Percentiles rank a stretch among this genome's conserved stretches.
phyloP scores from a whole-genome alignment of 2,329 filamentous ascomycete genomes.

The Hypoxylon sp. region DNA sequence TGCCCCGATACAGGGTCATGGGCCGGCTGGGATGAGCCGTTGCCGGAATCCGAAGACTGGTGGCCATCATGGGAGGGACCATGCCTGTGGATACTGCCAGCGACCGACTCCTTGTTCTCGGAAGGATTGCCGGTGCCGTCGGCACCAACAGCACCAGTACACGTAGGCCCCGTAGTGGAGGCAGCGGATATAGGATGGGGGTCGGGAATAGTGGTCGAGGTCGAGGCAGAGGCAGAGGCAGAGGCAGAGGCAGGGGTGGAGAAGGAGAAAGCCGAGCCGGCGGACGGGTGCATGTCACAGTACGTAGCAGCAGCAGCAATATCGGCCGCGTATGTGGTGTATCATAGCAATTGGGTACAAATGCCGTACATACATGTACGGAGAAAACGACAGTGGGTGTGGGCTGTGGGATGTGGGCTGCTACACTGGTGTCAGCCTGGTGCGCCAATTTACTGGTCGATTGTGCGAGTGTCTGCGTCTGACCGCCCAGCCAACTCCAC shows the following conservation, averaged over 20 bases:
- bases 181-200: constrained; percentile 9
- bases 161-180: constrained; percentile 5
- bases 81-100: constrained; percentile 45
- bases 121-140: constrained; percentile 20
- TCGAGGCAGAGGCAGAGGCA: constrained; percentile 24
- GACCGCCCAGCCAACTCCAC: constrained; percentile 16
- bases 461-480: constrained; percentile 10
- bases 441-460: constrained; percentile 24
- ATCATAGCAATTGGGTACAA: constrained; percentile 23
- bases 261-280: constrained; percentile 35
- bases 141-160: neutral
- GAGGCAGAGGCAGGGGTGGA: constrained; percentile 23
- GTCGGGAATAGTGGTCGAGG: constrained; percentile 14
- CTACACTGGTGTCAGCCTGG: constrained; percentile 2
- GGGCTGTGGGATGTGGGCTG: constrained; percentile 2
- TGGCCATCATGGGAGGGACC: constrained; percentile 47
- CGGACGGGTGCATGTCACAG: constrained; percentile 41
- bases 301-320: constrained; percentile 13
- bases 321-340: constrained; percentile 15
- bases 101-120: constrained; percentile 27
- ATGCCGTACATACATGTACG: neutral
- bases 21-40: constrained; percentile 34
- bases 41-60: constrained; percentile 48
- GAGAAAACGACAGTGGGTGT: constrained; percentile 4
- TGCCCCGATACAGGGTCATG: constrained; percentile 15